phyloP scores from a whole-genome alignment of 2,329 filamentous ascomycete species.

The Dactylonectria estremocensis region DNA sequence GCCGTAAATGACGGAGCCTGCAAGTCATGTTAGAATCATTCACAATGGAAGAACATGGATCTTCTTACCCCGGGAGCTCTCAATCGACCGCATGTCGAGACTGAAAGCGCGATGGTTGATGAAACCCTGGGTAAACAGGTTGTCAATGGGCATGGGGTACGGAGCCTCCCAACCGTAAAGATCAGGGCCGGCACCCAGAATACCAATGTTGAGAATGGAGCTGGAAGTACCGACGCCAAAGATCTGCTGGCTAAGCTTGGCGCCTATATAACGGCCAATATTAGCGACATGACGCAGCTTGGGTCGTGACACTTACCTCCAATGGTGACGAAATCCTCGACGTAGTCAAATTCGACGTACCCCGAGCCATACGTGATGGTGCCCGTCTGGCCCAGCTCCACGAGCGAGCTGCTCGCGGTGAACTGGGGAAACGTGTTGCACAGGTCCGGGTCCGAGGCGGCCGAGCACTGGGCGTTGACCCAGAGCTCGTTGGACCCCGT shows the following conservation, averaged over 20 bases:
- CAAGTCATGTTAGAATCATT: neutral
- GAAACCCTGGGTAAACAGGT: conserved; percentile 51
- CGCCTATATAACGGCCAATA: conserved; percentile 37
- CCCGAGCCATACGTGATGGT: conserved; percentile 53
- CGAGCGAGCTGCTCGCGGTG: conserved; percentile 49
- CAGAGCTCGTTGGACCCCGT: conserved; percentile 60
- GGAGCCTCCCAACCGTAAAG: conserved; percentile 52
- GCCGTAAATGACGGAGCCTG: conserved; percentile 64
- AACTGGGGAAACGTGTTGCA: conserved; percentile 52
- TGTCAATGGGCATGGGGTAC: conserved; percentile 56
- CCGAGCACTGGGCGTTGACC: conserved; percentile 59
- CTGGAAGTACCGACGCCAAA: conserved; percentile 56
- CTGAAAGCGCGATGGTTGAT: conserved; percentile 57
- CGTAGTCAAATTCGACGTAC: conserved; percentile 52
- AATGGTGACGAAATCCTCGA: conserved; percentile 52
- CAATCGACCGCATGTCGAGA: conserved; percentile 53
- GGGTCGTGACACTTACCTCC: conserved; percentile 49
- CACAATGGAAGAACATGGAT: too few relatives aligned
- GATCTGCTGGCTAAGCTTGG: conserved; percentile 52
- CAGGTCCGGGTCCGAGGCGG: conserved; percentile 46
- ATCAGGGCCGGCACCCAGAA: conserved; percentile 55
- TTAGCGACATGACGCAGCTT: neutral
- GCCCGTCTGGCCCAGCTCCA: conserved; percentile 45
- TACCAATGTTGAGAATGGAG: conserved; percentile 49
- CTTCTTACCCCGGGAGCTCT: conserved; percentile 47